phyloP scores from a whole-genome alignment of 1,284 basidiomycete genomes.

The Phellinidium pouzarii region DNA sequence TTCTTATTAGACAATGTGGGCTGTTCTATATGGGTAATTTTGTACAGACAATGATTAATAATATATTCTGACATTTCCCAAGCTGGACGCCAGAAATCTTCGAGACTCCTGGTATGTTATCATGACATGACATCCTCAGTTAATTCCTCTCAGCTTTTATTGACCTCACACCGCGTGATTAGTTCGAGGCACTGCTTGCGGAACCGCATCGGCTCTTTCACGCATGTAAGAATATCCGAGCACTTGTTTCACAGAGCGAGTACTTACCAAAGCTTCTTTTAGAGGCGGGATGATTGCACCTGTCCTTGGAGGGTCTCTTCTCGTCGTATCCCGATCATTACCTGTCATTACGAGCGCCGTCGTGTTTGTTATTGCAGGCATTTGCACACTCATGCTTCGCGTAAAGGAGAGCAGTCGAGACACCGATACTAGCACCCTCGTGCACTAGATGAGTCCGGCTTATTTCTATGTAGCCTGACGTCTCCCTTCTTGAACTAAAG shows the following conservation, averaged over 20 bases:
- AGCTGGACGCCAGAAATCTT: conserved; percentile 91
- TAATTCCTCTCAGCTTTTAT: not conserved
- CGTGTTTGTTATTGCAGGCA: conserved; percentile 63
- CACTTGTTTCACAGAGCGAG: conserved; percentile 13
- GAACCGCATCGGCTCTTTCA: conserved; percentile 84
- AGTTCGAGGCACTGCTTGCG: conserved; percentile 88
- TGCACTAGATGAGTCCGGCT: not conserved
- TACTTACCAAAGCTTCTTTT: conserved; percentile 12
- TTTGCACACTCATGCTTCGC: conserved; percentile 57
- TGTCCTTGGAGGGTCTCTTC: conserved; percentile 74
- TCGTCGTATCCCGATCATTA: conserved; percentile 64
- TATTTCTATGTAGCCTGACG: not conserved
- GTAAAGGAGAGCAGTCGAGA: conserved; percentile 24
- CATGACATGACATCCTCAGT: not conserved
- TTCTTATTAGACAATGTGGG: conserved; percentile 74
- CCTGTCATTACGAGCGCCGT: conserved; percentile 76
- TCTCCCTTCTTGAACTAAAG: no score
- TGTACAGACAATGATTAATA: not conserved
- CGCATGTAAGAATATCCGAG: conserved; percentile 55
- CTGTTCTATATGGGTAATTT: conserved; percentile 71
- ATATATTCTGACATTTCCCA: conserved; percentile 5
- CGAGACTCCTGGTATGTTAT: conserved; percentile 56
- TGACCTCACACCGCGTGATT: not conserved
- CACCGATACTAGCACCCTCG: not conserved
- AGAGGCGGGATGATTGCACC: conserved; percentile 92